phyloP scores from a whole-genome alignment of 2,329 filamentous ascomycete species.

The Alternaria infectoria region DNA sequence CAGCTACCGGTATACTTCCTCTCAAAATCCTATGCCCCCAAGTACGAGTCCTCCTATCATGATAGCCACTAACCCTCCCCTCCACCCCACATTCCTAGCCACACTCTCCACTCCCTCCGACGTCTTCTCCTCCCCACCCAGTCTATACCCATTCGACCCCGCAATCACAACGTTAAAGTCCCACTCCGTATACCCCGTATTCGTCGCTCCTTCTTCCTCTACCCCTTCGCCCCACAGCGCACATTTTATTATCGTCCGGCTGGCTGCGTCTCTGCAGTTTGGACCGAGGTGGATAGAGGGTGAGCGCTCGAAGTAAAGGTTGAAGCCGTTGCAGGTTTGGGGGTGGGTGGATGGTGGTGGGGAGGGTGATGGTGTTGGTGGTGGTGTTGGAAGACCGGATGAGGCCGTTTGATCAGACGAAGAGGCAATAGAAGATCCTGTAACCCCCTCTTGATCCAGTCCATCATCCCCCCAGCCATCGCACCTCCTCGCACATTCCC shows the following conservation, averaged over 20 bases:
- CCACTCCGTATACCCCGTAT: slow-evolving; percentile 5
- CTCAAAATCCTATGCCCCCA: too few species aligned
- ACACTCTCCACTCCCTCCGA: neutral
- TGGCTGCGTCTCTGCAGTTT: neutral
- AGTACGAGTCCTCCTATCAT: neutral
- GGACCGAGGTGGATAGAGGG: neutral
- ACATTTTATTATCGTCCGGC: slow-evolving; percentile 8
- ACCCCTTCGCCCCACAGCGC: slow-evolving; percentile 5
- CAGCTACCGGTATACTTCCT: too few species aligned
- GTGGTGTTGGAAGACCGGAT: too few species aligned
- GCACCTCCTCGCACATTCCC: neutral
- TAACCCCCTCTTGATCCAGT: too few species aligned
- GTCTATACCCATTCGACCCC: slow-evolving; percentile 7
- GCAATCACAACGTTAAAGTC: slow-evolving; percentile 7
- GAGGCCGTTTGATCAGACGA: too few species aligned
- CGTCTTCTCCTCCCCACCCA: neutral
- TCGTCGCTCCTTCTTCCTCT: neutral
- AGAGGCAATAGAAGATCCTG: too few species aligned
- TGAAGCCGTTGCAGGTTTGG: slow-evolving; percentile 5
- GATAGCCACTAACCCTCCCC: neutral
- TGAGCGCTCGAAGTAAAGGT: slow-evolving; percentile 11
- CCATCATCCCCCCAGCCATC: neutral
- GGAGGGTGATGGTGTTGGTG: too few species aligned
- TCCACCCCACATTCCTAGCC: neutral
- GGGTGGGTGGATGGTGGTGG: neutral